phyloP scores from a whole-genome alignment of 1,284 basidiomycete genomes.

The Tylopilus sp. region DNA sequence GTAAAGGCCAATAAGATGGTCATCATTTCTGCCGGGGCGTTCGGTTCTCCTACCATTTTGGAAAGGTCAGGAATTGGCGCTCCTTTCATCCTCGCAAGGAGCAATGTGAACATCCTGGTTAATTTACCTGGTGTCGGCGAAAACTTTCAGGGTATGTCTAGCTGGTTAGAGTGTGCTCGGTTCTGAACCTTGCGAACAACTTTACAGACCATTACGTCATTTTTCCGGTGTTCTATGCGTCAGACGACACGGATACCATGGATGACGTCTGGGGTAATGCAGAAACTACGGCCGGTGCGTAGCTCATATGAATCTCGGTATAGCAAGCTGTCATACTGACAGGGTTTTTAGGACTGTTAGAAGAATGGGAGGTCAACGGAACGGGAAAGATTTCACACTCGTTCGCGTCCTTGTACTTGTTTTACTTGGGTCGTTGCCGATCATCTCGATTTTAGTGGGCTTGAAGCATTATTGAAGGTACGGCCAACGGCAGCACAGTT shows the following conservation, averaged over 20 bases:
- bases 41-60: slow-evolving; percentile 66
- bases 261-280: slow-evolving; percentile 10
- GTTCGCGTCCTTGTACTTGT: slow-evolving; percentile 41
- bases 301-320: too few species aligned
- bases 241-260: too few species aligned
- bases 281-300: too few species aligned
- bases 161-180: too few species aligned
- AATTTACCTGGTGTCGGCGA: slow-evolving; percentile 70
- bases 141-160: slow-evolving; percentile 57
- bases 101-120: slow-evolving; percentile 52
- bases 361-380: slow-evolving; percentile 3
- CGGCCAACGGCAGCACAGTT: slow-evolving; percentile 51
- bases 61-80: slow-evolving; percentile 66
- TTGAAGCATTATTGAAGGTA: slow-evolving; percentile 52
- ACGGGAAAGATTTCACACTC: slow-evolving; percentile 44
- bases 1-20: slow-evolving; percentile 57
- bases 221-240: too few species aligned
- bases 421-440: neutral
- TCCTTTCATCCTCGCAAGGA: slow-evolving; percentile 50
- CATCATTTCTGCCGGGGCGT: slow-evolving; percentile 62
- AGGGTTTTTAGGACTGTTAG: neutral
- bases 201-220: too few species aligned
- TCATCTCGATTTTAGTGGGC: slow-evolving; percentile 37
- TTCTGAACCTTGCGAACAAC: neutral
- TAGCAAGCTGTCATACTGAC: neutral